Conservation (phyloP, 805 yeast genomes). For the Yarrowia bubula region DNA sequence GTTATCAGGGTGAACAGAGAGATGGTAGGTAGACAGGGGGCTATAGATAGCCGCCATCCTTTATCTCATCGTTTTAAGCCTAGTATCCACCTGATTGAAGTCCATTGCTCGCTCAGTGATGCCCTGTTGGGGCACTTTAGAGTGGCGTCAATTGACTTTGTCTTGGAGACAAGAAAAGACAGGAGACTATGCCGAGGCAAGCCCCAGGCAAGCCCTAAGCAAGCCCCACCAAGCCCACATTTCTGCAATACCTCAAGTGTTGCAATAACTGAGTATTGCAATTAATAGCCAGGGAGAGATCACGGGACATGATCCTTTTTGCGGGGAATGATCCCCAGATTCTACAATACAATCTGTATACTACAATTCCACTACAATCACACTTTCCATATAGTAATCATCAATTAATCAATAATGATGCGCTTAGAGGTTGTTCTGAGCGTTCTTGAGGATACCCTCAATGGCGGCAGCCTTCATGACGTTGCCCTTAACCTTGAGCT, state of each 20-base stretch:
- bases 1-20: not conserved
- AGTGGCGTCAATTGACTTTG: constrained; percentile 20
- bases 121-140: not conserved
- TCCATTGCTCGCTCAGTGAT: not conserved
- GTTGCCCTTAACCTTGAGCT: constrained; percentile 83
- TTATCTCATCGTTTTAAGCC: not conserved
- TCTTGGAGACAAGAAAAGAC: not conserved
- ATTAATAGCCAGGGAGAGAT: too few species aligned
- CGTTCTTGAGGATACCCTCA: constrained; percentile 62
- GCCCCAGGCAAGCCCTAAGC: too few species aligned
- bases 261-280: too few species aligned
- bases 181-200: constrained; percentile 2
- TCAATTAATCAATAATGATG: constrained; percentile 20
- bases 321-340: too few species aligned
- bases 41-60: not conserved
- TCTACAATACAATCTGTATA: too few species aligned
- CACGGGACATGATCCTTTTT: too few species aligned
- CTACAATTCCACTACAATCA: not conserved
- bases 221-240: too few species aligned
- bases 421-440: constrained; percentile 47
- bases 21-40: not conserved
- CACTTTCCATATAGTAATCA: not conserved
- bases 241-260: too few species aligned
- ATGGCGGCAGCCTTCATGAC: constrained; percentile 84
- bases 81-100: not conserved